Conservation (phyloP, 2,329 filamentous ascomycete species). For the Trichophyton simii region DNA sequence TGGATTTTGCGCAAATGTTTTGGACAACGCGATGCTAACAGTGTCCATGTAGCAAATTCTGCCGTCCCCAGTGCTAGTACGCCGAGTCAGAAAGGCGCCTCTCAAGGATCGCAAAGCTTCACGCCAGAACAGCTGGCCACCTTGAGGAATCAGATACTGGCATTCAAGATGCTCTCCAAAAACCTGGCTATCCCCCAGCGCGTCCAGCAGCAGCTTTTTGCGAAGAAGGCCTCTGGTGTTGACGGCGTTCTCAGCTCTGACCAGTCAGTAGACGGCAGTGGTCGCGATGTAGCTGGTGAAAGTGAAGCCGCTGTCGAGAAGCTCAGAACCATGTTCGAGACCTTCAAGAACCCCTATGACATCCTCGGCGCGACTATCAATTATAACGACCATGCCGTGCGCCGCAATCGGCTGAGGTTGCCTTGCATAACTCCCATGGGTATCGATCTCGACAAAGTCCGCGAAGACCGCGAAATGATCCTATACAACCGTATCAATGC, state of each 20-base stretch:
- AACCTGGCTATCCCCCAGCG: conserved; percentile 67
- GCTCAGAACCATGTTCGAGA: conserved; percentile 48
- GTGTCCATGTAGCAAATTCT: conserved; percentile 13
- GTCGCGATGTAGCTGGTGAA: conserved; percentile 8
- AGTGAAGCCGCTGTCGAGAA: conserved; percentile 13
- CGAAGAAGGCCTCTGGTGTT: conserved; percentile 33
- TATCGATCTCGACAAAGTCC: conserved; percentile 71
- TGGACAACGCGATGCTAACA: conserved; percentile 16
- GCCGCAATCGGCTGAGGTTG: conserved; percentile 65
- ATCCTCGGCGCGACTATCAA: conserved; percentile 49
- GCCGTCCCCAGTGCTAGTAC: conserved; percentile 7
- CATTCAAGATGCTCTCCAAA: conserved; percentile 81
- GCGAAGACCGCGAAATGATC: conserved; percentile 75
- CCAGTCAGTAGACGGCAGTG: conserved; percentile 29
- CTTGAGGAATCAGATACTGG: conserved; percentile 73
- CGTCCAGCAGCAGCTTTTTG: conserved; percentile 73
- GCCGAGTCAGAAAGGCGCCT: conserved; percentile 20
- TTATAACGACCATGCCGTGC: conserved; percentile 65
- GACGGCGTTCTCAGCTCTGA: conserved; percentile 27
- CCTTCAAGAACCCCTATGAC: conserved; percentile 60
- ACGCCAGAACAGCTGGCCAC: conserved; percentile 65
- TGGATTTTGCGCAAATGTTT: conserved; percentile 13
- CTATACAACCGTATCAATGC: conserved; percentile 83
- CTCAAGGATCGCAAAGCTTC: conserved; percentile 46
- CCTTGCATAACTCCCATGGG: conserved; percentile 82